A percentile compares a stretch with the other conserved stretches of the same genome.
phyloP scores from a whole-genome alignment of 345 rosid genomes.

The Bruguiera parviflora region DNA sequence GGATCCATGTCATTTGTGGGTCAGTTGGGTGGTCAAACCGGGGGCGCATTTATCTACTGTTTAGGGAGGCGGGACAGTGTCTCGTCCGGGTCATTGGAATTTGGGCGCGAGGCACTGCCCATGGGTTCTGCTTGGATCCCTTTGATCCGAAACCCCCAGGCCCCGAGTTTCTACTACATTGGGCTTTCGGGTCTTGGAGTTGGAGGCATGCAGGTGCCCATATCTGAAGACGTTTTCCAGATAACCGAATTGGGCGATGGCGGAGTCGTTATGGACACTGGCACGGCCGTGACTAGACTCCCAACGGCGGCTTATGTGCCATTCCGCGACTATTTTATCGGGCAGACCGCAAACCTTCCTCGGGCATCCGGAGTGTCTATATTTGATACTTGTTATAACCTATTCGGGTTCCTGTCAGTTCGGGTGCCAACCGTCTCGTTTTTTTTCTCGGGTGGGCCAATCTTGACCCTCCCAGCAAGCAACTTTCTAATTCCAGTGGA shows the following conservation, averaged over 20 bases:
- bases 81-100: slow-evolving; percentile 67
- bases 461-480: slow-evolving; percentile 75
- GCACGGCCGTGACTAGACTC: slow-evolving; percentile 88
- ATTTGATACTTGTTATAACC: slow-evolving; percentile 85
- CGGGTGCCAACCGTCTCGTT: slow-evolving; percentile 91
- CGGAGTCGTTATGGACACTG: slow-evolving; percentile 98
- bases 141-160: slow-evolving; percentile 62
- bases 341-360: slow-evolving; percentile 68
- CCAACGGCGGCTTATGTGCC: slow-evolving; percentile 65
- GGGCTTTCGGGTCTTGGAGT: slow-evolving; percentile 84
- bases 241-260: slow-evolving; percentile 58
- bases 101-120: slow-evolving; percentile 74
- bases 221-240: slow-evolving; percentile 53
- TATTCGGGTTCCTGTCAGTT: slow-evolving; percentile 67
- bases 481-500: slow-evolving; percentile 94
- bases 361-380: slow-evolving; percentile 74
- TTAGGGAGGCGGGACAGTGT: slow-evolving; percentile 66
- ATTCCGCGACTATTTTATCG: slow-evolving; percentile 62
- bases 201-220: slow-evolving; percentile 55
- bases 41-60: slow-evolving; percentile 90
- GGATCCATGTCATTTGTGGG: slow-evolving; percentile 88
- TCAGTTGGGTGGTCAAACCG: slow-evolving; percentile 81
- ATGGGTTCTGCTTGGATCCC: slow-evolving; percentile 96
- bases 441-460: slow-evolving; percentile 75
- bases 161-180: slow-evolving; percentile 75